A percentile compares a stretch with the other conserved stretches of the same genome.
These are phyloP conservation scores for Oemleria cerasiformis DNA, from an alignment of 306 rosid genomes.

Conservation along the genomic window DNA sequence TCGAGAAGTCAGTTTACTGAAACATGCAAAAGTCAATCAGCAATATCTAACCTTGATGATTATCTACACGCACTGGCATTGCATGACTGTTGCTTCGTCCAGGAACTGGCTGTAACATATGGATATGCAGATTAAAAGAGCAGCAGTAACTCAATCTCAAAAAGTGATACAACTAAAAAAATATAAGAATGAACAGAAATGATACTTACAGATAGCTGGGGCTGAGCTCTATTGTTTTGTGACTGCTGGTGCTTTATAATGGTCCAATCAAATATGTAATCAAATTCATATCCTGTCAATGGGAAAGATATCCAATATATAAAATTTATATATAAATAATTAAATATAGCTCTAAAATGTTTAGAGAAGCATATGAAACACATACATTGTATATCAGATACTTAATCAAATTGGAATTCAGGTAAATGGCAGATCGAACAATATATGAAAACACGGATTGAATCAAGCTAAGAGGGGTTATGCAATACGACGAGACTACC, in stretches of 20 bases:
- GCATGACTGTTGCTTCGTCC: slow-evolving; percentile 59
- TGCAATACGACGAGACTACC: background rate
- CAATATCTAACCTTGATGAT: slow-evolving; percentile 55
- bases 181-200: slow-evolving; percentile 13
- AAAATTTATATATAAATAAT: background rate
- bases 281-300: slow-evolving; percentile 73
- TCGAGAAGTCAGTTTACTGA: background rate
- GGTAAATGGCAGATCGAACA: background rate
- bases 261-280: slow-evolving; percentile 89
- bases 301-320: slow-evolving; percentile 15
- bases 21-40: slow-evolving; percentile 6
- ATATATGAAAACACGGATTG: background rate
- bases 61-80: slow-evolving; percentile 49
- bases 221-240: slow-evolving; percentile 62
- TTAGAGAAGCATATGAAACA: background rate
- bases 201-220: slow-evolving; percentile 54
- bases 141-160: slow-evolving; percentile 12
- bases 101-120: slow-evolving; percentile 49
- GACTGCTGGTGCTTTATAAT: slow-evolving; percentile 84
- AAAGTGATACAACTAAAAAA: background rate
- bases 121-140: slow-evolving; percentile 32
- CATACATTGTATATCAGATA: background rate
- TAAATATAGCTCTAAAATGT: background rate
- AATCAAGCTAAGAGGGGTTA: background rate
- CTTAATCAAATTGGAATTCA: background rate